Conservation (phyloP, 352 stramenopile genomes). For the Phytophthora sp. region DNA sequence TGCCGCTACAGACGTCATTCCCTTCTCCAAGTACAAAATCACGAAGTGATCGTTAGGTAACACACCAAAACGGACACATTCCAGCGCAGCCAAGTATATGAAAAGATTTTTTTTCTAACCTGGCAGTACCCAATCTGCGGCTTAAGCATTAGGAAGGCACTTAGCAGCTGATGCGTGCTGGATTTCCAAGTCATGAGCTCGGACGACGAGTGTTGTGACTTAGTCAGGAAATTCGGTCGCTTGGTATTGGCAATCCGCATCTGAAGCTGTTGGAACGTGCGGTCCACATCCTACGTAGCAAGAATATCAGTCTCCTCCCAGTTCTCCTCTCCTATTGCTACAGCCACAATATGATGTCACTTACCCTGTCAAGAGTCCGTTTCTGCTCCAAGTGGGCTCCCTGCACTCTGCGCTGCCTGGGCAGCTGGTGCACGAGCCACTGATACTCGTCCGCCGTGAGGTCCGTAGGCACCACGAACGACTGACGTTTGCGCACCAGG, state of each 20-base stretch:
- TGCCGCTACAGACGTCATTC: conserved; percentile 55
- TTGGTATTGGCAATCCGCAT: conserved; percentile 29
- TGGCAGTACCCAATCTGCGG: conserved; percentile 63
- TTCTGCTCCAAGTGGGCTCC: conserved; percentile 40
- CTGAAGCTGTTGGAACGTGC: conserved; percentile 54
- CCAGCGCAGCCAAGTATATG: background rate
- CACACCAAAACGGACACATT: too few relatives aligned
- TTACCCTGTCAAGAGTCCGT: conserved; percentile 46
- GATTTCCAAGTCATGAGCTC: conserved; percentile 49
- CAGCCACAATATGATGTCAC: too few relatives aligned
- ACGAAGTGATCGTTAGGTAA: too few relatives aligned
- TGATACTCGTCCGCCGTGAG: conserved; percentile 44
- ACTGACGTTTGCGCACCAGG: conserved; percentile 45
- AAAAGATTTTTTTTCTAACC: conserved; percentile 20
- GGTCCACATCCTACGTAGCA: conserved; percentile 46
- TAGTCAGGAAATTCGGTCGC: conserved; percentile 23
- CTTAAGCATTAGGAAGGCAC: conserved; percentile 53
- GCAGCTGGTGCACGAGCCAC: conserved; percentile 37
- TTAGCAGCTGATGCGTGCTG: conserved; percentile 47
- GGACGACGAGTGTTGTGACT: conserved; percentile 36
- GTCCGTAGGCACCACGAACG: conserved; percentile 35
- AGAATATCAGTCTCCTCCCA: background rate
- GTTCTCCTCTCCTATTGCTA: background rate
- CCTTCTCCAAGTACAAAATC: conserved; percentile 20
- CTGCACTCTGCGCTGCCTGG: conserved; percentile 24